Conservation (phyloP, 1,139 yeast species). For the Suhomyces panamericanus region DNA sequence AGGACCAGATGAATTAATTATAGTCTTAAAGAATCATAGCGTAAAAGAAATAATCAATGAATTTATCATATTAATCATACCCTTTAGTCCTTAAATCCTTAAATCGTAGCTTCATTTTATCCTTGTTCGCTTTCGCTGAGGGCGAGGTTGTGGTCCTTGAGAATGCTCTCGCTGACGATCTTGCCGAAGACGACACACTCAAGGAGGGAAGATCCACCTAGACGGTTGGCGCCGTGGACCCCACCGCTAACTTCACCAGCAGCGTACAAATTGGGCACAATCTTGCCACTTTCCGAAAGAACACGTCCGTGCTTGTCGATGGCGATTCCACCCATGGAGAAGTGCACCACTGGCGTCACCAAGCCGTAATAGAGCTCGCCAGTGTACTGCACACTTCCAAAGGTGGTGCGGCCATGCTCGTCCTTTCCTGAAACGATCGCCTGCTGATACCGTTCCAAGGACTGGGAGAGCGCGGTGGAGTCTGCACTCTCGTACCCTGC, state of each 20-base stretch:
- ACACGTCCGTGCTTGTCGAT: constrained; percentile 31
- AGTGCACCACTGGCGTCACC: constrained; percentile 41
- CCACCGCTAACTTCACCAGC: constrained; percentile 45
- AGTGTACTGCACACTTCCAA: constrained; percentile 16
- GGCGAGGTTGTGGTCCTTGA: neutral
- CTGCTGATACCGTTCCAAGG: constrained; percentile 18
- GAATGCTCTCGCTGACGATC: constrained; percentile 19
- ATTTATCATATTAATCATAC: no score
- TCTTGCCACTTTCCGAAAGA: constrained; percentile 17
- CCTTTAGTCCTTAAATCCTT: no score
- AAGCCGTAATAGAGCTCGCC: constrained; percentile 30
- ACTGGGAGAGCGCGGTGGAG: constrained; percentile 9
- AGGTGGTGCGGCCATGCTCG: constrained; percentile 22
- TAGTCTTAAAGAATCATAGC: no score
- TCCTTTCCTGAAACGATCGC: constrained; percentile 17
- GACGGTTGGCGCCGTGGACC: constrained; percentile 39
- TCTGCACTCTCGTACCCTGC: constrained; percentile 10
- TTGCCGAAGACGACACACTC: constrained; percentile 44
- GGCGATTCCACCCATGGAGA: constrained; percentile 43
- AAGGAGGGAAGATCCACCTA: constrained; percentile 40
- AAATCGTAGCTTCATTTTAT: no score
- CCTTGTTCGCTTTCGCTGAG: constrained; percentile 4
- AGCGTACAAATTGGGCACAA: constrained; percentile 31
- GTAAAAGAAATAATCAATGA: no score
- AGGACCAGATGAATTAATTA: no score